phyloP scores from a whole-genome alignment of 1,284 basidiomycete species.

The Puccinia coronata region DNA sequence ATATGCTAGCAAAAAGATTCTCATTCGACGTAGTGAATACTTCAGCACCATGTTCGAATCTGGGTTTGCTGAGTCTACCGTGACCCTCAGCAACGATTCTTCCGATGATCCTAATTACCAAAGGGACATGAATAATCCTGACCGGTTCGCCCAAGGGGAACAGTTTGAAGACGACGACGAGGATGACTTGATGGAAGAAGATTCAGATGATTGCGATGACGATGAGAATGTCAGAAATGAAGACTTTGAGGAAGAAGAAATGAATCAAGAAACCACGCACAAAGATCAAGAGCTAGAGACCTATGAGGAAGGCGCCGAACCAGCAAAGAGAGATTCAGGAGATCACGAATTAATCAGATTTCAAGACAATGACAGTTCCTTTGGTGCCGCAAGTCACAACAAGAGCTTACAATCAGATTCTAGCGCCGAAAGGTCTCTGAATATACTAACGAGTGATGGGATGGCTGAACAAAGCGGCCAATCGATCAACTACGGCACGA shows the following conservation, averaged over 20 bases:
- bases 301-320: not conserved
- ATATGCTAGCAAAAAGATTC: slow-evolving; percentile 60
- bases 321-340: not conserved
- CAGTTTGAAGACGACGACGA: slow-evolving; percentile 3
- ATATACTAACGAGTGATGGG: slow-evolving; percentile 29
- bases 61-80: slow-evolving; percentile 55
- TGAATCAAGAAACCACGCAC: not conserved
- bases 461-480: slow-evolving; percentile 4
- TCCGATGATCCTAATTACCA: not conserved
- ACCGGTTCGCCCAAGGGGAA: slow-evolving; percentile 2
- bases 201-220: slow-evolving; percentile 36
- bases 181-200: slow-evolving; percentile 49
- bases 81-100: slow-evolving; percentile 10
- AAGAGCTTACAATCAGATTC: slow-evolving; percentile 10
- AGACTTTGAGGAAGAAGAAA: not conserved
- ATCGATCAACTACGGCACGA: not conserved
- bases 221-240: slow-evolving; percentile 30
- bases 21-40: slow-evolving; percentile 59
- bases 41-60: slow-evolving; percentile 57
- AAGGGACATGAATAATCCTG: not conserved
- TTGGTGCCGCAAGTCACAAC: not conserved
- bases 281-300: not conserved
- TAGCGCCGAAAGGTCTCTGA: not conserved
- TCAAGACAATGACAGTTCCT: not conserved
- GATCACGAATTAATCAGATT: slow-evolving; percentile 9